Conservation (phyloP, 2,329 filamentous ascomycete genomes). For the Beauveria bassiana region DNA sequence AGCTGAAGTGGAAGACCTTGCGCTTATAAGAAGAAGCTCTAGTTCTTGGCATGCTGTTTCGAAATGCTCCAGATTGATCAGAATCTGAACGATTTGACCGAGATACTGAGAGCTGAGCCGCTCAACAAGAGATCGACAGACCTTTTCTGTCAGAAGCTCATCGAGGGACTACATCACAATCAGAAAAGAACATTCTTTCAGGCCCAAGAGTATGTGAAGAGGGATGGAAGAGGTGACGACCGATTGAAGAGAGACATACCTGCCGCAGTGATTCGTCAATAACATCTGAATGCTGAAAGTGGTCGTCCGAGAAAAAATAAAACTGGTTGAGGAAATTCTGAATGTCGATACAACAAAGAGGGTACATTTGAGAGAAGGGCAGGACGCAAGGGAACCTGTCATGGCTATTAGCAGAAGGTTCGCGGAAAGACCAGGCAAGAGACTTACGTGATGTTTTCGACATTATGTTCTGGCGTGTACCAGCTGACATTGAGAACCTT, state of each 20-base stretch:
- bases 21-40: slow-evolving; percentile 76
- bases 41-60: slow-evolving; percentile 87
- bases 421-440: not conserved
- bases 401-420: not conserved
- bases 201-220: not conserved
- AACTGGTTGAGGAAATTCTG: slow-evolving; percentile 97
- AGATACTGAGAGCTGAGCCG: slow-evolving; percentile 86
- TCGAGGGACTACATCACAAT: slow-evolving; percentile 62
- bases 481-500: slow-evolving; percentile 95
- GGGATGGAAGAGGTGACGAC: not conserved
- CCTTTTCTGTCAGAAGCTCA: slow-evolving; percentile 84
- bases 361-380: slow-evolving; percentile 98
- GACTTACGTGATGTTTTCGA: slow-evolving; percentile 65
- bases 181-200: not conserved
- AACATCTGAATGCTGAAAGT: slow-evolving; percentile 81
- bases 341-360: slow-evolving; percentile 95
- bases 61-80: slow-evolving; percentile 96
- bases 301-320: slow-evolving; percentile 94
- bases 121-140: slow-evolving; percentile 84
- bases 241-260: slow-evolving; percentile 31
- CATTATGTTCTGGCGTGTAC: slow-evolving; percentile 77
- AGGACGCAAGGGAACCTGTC: slow-evolving; percentile 83
- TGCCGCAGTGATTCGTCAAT: slow-evolving; percentile 87
- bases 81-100: slow-evolving; percentile 95
- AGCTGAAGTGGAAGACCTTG: slow-evolving; percentile 72